Conservation (phyloP, 768 basidiomycete genomes). For the Calocybe gangraenosa region DNA sequence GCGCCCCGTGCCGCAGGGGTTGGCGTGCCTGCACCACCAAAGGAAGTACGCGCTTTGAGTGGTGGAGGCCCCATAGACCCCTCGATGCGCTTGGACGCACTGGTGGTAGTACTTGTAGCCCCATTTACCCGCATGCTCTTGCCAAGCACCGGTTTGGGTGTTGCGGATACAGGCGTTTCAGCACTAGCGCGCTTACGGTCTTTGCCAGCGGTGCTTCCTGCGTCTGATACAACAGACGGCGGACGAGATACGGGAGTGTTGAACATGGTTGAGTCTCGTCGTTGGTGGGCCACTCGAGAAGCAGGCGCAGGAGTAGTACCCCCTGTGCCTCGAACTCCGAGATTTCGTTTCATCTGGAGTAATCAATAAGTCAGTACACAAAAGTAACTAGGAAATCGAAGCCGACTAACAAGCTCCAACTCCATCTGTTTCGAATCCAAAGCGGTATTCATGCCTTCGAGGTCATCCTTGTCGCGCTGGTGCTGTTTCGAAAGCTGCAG, state of each 20-base stretch:
- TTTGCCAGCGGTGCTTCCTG: constrained; percentile 33
- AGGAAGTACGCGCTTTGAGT: constrained; percentile 31
- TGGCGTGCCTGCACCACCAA: constrained; percentile 30
- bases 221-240: constrained; percentile 52
- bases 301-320: constrained; percentile 52
- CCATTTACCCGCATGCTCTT: constrained; percentile 48
- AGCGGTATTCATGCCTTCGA: constrained; percentile 83
- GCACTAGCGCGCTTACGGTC: constrained; percentile 31
- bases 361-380: constrained; percentile 2
- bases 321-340: constrained; percentile 51
- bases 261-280: constrained; percentile 57
- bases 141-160: constrained; percentile 38
- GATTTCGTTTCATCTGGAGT: constrained; percentile 58
- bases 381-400: constrained; percentile 1
- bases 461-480: constrained; percentile 71
- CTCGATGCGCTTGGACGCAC: constrained; percentile 23
- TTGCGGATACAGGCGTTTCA: constrained; percentile 26
- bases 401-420: constrained; percentile 69
- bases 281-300: constrained; percentile 32
- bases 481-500: constrained; percentile 68
- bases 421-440: constrained; percentile 94
- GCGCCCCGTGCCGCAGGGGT: constrained; percentile 32
- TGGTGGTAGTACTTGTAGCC: constrained; percentile 15
- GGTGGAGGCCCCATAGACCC: constrained; percentile 54
- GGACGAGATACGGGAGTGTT: constrained; percentile 53